Conservation (phyloP, 2,329 filamentous ascomycete genomes). For the Trichoderma sp. region DNA sequence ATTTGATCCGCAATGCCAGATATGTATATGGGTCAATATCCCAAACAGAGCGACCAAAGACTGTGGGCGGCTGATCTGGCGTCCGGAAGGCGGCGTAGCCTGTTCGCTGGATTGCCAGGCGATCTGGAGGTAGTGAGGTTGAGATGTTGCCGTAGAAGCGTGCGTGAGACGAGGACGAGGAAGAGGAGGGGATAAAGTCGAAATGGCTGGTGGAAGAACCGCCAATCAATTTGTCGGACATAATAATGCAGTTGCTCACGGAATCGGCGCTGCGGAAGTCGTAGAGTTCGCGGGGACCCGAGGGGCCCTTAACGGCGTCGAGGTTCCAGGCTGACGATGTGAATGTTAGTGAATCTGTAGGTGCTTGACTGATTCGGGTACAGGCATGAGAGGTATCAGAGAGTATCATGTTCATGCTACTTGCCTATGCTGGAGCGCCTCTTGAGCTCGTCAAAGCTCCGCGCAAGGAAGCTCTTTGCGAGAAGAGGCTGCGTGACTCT, state of each 20-base stretch:
- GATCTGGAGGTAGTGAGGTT: constrained; percentile 72
- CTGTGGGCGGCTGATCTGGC: constrained; percentile 66
- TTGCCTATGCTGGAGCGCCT: constrained; percentile 55
- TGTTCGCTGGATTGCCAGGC: constrained; percentile 69
- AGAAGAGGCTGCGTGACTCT: constrained; percentile 43
- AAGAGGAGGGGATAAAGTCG: constrained; percentile 52
- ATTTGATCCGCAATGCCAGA: constrained; percentile 83
- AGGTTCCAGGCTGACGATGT: constrained; percentile 59
- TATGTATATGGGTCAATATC: constrained; percentile 87
- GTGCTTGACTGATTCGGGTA: not conserved
- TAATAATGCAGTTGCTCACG: constrained; percentile 62
- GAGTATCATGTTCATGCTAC: fast-evolving
- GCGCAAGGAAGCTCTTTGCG: constrained; percentile 53
- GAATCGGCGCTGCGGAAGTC: constrained; percentile 54
- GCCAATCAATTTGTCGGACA: constrained; percentile 83
- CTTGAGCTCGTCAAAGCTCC: constrained; percentile 59
- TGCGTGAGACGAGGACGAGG: constrained; percentile 49
- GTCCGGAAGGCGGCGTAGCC: constrained; percentile 93
- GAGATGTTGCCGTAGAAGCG: constrained; percentile 88
- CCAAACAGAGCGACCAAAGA: constrained; percentile 86
- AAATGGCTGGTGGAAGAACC: constrained; percentile 75
- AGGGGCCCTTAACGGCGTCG: constrained; percentile 65
- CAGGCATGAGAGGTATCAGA: not conserved
- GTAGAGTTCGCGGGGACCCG: constrained; percentile 61
- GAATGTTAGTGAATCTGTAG: not conserved